Evolutionary conservation across 768 basidiomycete genomes (phyloP).

Genomic region (Mycena polygramma): DNA sequence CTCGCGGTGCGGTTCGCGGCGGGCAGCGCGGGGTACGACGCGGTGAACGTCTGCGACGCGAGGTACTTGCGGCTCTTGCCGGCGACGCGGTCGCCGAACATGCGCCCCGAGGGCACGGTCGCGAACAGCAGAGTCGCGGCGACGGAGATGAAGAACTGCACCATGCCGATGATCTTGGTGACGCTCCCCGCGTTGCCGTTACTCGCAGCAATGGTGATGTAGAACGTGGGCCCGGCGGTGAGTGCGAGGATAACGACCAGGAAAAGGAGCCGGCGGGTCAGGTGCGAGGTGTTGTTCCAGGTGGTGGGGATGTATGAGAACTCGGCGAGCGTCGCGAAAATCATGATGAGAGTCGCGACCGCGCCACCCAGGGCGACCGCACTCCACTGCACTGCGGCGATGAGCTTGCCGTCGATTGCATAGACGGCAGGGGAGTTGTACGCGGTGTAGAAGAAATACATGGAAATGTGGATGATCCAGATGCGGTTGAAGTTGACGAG

Average conservation of each 20-base stretch:
- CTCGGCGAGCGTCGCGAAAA: conserved; percentile 92
- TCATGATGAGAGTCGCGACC: conserved; percentile 96
- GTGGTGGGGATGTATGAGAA: conserved; percentile 98
- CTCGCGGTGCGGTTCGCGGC: conserved; percentile 72
- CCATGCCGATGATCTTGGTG: conserved; percentile 92
- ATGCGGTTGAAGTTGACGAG: conserved; percentile 99
- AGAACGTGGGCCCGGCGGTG: conserved; percentile 94
- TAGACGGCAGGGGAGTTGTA: conserved; percentile 94
- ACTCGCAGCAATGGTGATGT: conserved; percentile 91
- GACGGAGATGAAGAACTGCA: conserved; percentile 96
- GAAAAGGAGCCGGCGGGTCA: conserved; percentile 92
- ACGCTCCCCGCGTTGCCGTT: conserved; percentile 75
- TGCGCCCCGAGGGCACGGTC: conserved; percentile 93
- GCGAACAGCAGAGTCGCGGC: conserved; percentile 88
- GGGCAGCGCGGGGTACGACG: conserved; percentile 90
- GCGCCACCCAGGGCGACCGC: conserved; percentile 95
- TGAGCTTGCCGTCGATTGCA: conserved; percentile 62
- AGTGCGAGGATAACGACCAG: conserved; percentile 90
- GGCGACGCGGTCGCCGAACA: conserved; percentile 98
- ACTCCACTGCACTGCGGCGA: conserved; percentile 90
- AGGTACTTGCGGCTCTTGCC: conserved; percentile 97
- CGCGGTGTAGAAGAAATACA: conserved; percentile 97
- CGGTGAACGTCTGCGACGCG: conserved; percentile 98
- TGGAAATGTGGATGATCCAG: conserved; percentile 96
- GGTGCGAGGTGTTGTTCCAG: conserved; percentile 98